A percentile compares a stretch with the other conserved stretches of the same genome.
These are phyloP conservation scores for Ophiostoma australiae DNA, from an alignment of 2,329 filamentous ascomycete genomes.

Conservation along the genomic window DNA sequence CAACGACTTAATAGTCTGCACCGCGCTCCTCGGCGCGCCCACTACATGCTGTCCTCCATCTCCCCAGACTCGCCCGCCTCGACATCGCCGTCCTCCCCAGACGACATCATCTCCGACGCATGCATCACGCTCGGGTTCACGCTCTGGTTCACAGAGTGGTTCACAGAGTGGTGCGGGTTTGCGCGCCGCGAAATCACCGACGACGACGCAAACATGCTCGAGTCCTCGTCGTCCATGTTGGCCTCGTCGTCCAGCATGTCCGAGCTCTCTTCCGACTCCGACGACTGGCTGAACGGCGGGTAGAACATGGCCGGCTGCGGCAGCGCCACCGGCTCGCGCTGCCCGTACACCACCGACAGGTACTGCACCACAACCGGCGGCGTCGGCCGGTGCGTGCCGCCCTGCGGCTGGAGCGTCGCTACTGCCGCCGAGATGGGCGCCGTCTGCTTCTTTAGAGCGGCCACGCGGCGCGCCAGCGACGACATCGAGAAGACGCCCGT, in stretches of 20 bases:
- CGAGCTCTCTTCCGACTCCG: conserved; percentile 28
- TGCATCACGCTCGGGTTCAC: neutral
- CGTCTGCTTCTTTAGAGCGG: conserved; percentile 29
- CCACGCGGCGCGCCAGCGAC: conserved; percentile 41
- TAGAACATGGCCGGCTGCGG: conserved; percentile 52
- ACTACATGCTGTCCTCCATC: conserved; percentile 19
- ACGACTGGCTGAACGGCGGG: conserved; percentile 43
- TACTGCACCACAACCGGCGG: conserved; percentile 45
- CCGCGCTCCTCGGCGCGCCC: neutral
- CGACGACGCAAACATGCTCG: conserved; percentile 33
- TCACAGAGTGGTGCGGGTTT: conserved; percentile 30
- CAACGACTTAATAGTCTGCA: neutral
- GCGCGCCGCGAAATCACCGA: conserved; percentile 35
- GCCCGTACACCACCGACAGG: conserved; percentile 40
- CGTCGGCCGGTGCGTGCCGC: neutral
- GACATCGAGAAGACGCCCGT: conserved; percentile 33
- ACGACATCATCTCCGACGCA: conserved; percentile 34
- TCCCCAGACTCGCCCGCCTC: conserved; percentile 18
- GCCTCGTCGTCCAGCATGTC: conserved; percentile 34
- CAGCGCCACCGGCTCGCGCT: conserved; percentile 44
- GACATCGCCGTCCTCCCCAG: conserved; percentile 38
- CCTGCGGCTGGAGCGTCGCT: conserved; percentile 2
- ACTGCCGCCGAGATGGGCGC: conserved; percentile 20
- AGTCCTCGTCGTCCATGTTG: conserved; percentile 33
- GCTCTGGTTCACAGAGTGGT: conserved; percentile 37